Conservation (phyloP, 1,284 basidiomycete genomes). For the Golubevia sp. region DNA sequence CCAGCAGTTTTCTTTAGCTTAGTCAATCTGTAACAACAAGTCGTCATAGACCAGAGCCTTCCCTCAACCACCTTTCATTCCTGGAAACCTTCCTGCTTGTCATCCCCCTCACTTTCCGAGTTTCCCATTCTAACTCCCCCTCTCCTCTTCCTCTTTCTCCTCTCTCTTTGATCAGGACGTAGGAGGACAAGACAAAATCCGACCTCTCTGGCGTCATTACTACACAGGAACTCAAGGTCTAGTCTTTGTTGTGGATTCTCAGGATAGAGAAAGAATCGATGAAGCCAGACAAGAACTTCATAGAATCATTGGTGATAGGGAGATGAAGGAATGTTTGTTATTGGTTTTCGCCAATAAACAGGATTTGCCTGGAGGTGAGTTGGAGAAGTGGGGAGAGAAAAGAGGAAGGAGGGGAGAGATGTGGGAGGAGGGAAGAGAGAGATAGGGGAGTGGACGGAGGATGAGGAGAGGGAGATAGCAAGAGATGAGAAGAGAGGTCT, state of each 20-base stretch:
- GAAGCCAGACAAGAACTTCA: slow-evolving; percentile 96
- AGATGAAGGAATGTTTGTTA: slow-evolving; percentile 96
- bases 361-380: slow-evolving; percentile 87
- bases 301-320: slow-evolving; percentile 91
- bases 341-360: slow-evolving; percentile 99
- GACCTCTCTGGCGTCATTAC: slow-evolving; percentile 86
- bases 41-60: too few relatives aligned
- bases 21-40: too few relatives aligned
- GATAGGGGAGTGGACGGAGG: too few relatives aligned
- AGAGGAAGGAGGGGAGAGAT: neutral
- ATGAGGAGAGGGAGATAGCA: too few relatives aligned
- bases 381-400: neutral
- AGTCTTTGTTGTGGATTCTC: slow-evolving; percentile 72
- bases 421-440: neutral
- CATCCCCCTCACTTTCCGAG: neutral
- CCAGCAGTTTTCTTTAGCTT: too few relatives aligned
- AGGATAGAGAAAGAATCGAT: slow-evolving; percentile 92
- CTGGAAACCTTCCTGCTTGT: neutral
- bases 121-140: slow-evolving; percentile 54
- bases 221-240: slow-evolving; percentile 71
- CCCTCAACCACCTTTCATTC: too few relatives aligned
- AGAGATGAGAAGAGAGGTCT: too few relatives aligned
- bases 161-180: slow-evolving; percentile 55
- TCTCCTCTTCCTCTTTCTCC: neutral
- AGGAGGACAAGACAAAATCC: slow-evolving; percentile 65